A percentile compares a stretch with the other conserved stretches of the same genome.
phyloP scores from a whole-genome alignment of 148 eudicot genomes.

The Polygonum aviculare region DNA sequence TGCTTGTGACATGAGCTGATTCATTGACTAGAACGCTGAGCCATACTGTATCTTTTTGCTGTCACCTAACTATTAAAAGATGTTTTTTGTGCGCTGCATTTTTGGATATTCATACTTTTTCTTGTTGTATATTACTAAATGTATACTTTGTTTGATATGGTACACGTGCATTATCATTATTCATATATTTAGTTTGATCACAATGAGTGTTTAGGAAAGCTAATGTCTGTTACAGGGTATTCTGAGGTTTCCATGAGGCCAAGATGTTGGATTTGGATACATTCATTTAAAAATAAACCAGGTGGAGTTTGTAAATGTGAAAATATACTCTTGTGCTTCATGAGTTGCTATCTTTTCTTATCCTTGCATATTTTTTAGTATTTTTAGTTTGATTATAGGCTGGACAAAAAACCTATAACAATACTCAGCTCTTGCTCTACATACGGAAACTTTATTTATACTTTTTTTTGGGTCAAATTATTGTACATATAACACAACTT shows the following conservation, averaged over 20 bases:
- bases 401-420: neutral
- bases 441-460: neutral
- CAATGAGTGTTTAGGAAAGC: conserved; percentile 14
- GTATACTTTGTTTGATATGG: neutral
- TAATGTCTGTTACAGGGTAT: conserved; percentile 31
- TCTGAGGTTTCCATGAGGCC: conserved; percentile 35
- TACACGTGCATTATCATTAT: neutral
- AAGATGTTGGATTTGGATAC: conserved; percentile 29
- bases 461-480: neutral
- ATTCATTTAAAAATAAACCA: conserved; percentile 22
- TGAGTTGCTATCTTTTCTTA: neutral
- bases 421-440: neutral
- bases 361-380: neutral
- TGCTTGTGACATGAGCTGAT: neutral
- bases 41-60: neutral
- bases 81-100: conserved; percentile 1
- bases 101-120: neutral
- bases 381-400: neutral
- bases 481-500: neutral
- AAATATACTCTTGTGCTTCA: conserved; percentile 6
- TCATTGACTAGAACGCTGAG: neutral
- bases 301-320: conserved; percentile 23
- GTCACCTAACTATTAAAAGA: neutral
- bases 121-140: neutral
- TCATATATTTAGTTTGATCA: conserved; percentile 14